Conservation (phyloP, 148 eudicot species). For the Chenopodium suecicum region DNA sequence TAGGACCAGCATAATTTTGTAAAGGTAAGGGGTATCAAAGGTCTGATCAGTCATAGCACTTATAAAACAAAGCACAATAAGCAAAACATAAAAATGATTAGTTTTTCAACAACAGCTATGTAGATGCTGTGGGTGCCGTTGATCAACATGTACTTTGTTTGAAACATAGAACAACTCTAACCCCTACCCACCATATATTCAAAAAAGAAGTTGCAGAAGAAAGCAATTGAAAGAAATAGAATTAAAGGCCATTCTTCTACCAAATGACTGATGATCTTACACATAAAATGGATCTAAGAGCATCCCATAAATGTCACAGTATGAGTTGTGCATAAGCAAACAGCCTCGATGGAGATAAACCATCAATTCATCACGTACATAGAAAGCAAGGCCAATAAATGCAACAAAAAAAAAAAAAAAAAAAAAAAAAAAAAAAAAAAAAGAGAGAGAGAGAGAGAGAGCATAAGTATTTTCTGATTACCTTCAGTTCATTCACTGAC, state of each 20-base stretch:
- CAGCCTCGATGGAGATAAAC: not conserved
- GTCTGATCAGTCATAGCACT: too few species aligned
- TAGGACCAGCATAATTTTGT: too few species aligned
- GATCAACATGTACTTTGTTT: not conserved
- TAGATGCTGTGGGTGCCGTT: not conserved
- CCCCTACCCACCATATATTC: not conserved
- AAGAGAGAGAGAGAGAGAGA: too few species aligned
- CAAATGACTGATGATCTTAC: not conserved
- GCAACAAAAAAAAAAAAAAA: not conserved
- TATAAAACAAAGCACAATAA: too few species aligned
- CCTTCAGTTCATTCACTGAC: constrained; percentile 76
- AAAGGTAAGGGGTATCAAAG: too few species aligned
- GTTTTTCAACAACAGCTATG: not conserved
- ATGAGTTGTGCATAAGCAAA: not conserved
- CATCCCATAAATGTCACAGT: not conserved
- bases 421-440: not conserved
- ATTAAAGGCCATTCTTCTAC: not conserved
- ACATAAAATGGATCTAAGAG: not conserved
- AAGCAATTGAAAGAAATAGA: not conserved
- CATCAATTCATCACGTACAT: not conserved
- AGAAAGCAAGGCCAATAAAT: not conserved
- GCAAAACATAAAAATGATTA: not conserved
- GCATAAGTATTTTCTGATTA: constrained; percentile 15
- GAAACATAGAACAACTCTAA: not conserved
- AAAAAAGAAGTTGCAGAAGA: not conserved